Conservation (phyloP, 1,139 yeast species). For the Scheffersomyces quercinus region DNA sequence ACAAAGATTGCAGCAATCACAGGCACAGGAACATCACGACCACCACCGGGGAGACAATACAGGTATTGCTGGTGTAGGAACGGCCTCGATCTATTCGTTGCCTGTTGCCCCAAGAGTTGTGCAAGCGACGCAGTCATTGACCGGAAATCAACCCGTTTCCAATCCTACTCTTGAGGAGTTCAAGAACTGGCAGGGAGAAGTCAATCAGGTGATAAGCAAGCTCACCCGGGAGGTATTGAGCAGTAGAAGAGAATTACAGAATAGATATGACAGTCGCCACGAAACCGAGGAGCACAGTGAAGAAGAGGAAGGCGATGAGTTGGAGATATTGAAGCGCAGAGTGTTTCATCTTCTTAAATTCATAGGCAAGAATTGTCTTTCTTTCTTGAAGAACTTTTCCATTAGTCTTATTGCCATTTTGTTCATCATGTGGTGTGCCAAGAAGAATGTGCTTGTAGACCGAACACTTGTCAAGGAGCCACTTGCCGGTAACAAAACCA, state of each 20-base stretch:
- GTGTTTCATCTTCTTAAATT: constrained; percentile 24
- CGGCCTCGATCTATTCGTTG: constrained; percentile 28
- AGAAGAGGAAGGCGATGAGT: constrained; percentile 20
- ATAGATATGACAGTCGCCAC: neutral
- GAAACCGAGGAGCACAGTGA: neutral
- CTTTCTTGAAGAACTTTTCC: constrained; percentile 37
- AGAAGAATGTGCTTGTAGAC: constrained; percentile 42
- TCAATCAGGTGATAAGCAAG: constrained; percentile 40
- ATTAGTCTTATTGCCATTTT: constrained; percentile 39
- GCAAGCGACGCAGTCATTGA: constrained; percentile 5
- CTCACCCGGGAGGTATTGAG: constrained; percentile 38
- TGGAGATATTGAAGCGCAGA: constrained; percentile 25
- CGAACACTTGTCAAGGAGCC: constrained; percentile 41
- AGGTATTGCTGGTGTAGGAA: constrained; percentile 11
- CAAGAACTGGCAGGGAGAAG: constrained; percentile 48
- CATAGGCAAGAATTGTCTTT: constrained; percentile 30
- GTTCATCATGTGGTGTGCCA: constrained; percentile 46
- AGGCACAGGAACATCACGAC: constrained; percentile 4
- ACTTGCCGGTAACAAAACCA: constrained; percentile 16
- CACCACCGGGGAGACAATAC: constrained; percentile 8
- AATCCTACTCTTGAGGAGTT: constrained; percentile 33
- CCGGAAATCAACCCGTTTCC: constrained; percentile 5
- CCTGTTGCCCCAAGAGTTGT: constrained; percentile 11
- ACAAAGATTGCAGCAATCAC: constrained; percentile 28
- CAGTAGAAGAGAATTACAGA: constrained; percentile 6